Percentiles rank a stretch among this genome's conserved stretches.
These are phyloP conservation scores for Auricularia auricula-judae DNA, from an alignment of 768 basidiomycete species.

Conservation along the genomic window DNA sequence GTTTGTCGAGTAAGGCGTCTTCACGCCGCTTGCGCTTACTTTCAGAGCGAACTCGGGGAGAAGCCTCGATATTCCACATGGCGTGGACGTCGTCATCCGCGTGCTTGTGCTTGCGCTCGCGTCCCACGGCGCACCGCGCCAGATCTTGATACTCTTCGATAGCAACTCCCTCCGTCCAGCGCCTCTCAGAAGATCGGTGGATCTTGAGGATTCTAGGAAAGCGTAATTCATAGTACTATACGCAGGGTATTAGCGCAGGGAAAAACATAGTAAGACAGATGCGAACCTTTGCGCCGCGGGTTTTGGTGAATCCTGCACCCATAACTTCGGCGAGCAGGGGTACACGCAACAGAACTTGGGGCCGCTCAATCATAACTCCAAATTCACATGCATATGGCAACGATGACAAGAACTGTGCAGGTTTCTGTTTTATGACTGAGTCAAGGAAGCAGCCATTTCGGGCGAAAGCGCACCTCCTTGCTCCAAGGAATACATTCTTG, in stretches of 20 bases:
- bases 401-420: slow-evolving; percentile 12
- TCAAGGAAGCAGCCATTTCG: no score
- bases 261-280: no score
- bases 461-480: slow-evolving; percentile 5
- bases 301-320: slow-evolving; percentile 76
- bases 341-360: slow-evolving; percentile 42
- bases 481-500: slow-evolving; percentile 23
- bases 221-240: slow-evolving; percentile 70
- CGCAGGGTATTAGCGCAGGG: background rate
- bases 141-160: background rate
- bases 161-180: slow-evolving; percentile 39
- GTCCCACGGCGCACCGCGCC: background rate
- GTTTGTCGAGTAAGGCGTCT: background rate
- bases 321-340: slow-evolving; percentile 65
- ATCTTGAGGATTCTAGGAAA: slow-evolving; percentile 73
- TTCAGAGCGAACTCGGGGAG: background rate
- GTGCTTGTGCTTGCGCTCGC: background rate
- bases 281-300: slow-evolving; percentile 43
- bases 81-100: background rate
- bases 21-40: background rate
- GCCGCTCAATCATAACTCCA: slow-evolving; percentile 35
- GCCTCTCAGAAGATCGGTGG: slow-evolving; percentile 47
- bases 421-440: background rate
- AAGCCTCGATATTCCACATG: background rate
- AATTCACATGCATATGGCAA: slow-evolving; percentile 50